Conservation (phyloP, 208 protist genomes). For the Zelonia costaricensis region DNA sequence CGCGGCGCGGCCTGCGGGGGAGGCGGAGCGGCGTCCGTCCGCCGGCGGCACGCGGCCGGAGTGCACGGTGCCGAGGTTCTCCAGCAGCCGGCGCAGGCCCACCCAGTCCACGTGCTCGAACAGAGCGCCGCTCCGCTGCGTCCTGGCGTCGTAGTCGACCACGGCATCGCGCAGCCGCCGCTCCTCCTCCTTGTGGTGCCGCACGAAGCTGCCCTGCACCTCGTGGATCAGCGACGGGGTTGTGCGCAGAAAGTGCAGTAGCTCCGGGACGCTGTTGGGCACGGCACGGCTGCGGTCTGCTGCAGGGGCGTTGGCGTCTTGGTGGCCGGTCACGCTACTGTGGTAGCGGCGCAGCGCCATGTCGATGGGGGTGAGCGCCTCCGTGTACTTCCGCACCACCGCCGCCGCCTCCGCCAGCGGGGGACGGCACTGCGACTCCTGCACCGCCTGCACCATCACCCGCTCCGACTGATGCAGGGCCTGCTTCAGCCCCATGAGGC, state of each 20-base stretch:
- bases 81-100: slow-evolving; percentile 23
- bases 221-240: slow-evolving; percentile 11
- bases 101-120: slow-evolving; percentile 25
- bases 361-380: slow-evolving; percentile 40
- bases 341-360: slow-evolving; percentile 32
- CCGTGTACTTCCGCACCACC: slow-evolving; percentile 38
- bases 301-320: background rate
- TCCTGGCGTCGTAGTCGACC: slow-evolving; percentile 5
- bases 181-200: slow-evolving; percentile 23
- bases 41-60: background rate
- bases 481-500: slow-evolving; percentile 34
- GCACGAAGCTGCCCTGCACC: slow-evolving; percentile 17
- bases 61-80: slow-evolving; percentile 17
- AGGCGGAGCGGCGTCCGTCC: background rate
- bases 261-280: slow-evolving; percentile 3
- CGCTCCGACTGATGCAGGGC: slow-evolving; percentile 34
- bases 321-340: background rate
- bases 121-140: background rate
- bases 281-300: background rate
- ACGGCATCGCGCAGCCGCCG: slow-evolving; percentile 24
- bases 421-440: slow-evolving; percentile 19
- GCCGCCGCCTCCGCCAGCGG: slow-evolving; percentile 40
- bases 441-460: slow-evolving; percentile 23
- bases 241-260: slow-evolving; percentile 24
- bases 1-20: background rate